A percentile compares a stretch with the other conserved stretches of the same genome.
Evolutionary conservation across 2,329 filamentous ascomycete genomes (phyloP).

Genomic region (Aspergillus texensis): DNA sequence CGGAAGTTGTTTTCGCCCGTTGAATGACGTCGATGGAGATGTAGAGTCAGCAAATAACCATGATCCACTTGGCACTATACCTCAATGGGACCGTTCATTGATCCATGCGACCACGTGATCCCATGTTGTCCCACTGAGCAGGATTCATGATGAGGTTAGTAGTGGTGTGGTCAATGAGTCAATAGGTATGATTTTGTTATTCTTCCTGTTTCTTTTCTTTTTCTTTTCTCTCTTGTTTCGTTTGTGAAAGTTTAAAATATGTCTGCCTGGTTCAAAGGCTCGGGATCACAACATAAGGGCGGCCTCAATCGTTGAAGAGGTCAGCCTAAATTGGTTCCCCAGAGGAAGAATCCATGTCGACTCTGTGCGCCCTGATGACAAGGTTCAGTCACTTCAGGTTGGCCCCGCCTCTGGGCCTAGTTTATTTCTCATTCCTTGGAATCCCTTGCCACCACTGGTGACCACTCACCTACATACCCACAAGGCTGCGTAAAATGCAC

Average conservation of each 20-base stretch:
- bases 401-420: background rate
- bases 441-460: background rate
- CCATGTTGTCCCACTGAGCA: background rate
- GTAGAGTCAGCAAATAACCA: background rate
- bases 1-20: background rate
- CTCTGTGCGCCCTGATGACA: background rate
- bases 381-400: background rate
- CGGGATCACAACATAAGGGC: background rate
- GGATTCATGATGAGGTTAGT: background rate
- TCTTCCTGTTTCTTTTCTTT: background rate
- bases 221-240: background rate
- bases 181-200: too few species aligned
- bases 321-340: background rate
- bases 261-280: background rate
- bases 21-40: background rate
- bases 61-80: background rate
- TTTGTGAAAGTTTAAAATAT: background rate
- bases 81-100: too few species aligned
- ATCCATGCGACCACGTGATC: background rate
- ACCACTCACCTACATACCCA: background rate
- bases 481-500: conserved; percentile 1
- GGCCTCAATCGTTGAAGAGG: background rate
- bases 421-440: background rate
- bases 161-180: background rate
- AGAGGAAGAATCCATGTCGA: background rate